Base-by-base conservation (phyloP, 192 early-diverging fungal species). In the Linnemannia zychae region DNA sequence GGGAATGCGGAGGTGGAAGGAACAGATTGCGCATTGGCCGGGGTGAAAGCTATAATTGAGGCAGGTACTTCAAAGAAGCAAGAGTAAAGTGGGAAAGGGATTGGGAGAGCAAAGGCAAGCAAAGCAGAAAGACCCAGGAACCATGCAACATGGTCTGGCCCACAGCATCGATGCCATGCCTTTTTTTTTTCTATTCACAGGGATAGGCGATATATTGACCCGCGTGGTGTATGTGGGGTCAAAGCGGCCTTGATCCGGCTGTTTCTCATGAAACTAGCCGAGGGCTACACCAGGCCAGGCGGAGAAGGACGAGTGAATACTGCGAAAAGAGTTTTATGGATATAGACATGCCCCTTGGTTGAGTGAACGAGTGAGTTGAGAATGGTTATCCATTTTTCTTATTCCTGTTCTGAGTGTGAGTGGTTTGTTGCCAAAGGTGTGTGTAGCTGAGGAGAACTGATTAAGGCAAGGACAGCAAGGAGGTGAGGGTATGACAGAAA, bases 191-290 rank as follows among this genome's bases (percentile, higher is more conserved):
- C 57, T 9, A 15, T 63, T 33, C 31, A 7, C 53, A 3, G 40
- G 9, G 3, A 9, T 44, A 44, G 40, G 40, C 57, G 28, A 63
- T 63, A 12, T 12, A 63, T 63, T 63, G 28, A 13, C 57, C 57
- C 57, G 57, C 57, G 57, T 63, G 57, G 57, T 63, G 57, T 63
- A 9, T 63, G 57, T 63, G 57, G 52, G 53, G 57, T 63, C 57
- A 63, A 63, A 63, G 57, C 57, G 57, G 57, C 12, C 57, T 28
- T 63, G 57, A 63, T 63, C 57, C 28, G 28, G 57, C 57, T 63
- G 57, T 63, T 63, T 63, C 28, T 63, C 57, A 31, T 63, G 53
- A 63, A 31, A 63, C 57, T 31, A 28, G 57, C 57, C 28, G 57
- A 63, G 57, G 24, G 57, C 53, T 31, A 33, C 57, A 31, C 28